Conservation (phyloP, 805 yeast genomes). For the Kregervanrija pseudodelftensis region DNA sequence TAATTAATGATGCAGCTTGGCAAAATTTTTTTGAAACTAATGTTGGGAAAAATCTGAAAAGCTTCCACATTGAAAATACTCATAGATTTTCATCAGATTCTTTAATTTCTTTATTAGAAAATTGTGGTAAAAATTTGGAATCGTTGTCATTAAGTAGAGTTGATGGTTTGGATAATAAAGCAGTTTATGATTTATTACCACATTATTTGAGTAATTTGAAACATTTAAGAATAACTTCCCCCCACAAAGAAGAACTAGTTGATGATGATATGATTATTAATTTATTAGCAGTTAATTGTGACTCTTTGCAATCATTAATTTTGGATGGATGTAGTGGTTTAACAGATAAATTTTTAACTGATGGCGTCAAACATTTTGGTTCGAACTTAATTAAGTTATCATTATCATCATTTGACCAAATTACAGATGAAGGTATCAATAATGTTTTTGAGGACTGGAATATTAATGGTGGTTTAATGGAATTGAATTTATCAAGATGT, state of each 20-base stretch:
- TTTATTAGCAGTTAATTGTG: slow-evolving; percentile 56
- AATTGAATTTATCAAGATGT: slow-evolving; percentile 60
- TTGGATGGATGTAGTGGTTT: slow-evolving; percentile 70
- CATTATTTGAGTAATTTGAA: slow-evolving; percentile 49
- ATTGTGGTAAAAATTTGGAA: slow-evolving; percentile 50
- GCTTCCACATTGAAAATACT: slow-evolving; percentile 68
- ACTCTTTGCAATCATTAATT: slow-evolving; percentile 45
- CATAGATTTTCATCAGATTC: slow-evolving; percentile 73
- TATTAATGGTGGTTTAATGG: slow-evolving; percentile 50
- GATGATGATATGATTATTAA: slow-evolving; percentile 62
- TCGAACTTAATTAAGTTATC: slow-evolving; percentile 51
- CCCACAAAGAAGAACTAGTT: slow-evolving; percentile 56
- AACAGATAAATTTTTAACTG: slow-evolving; percentile 53
- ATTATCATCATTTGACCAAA: slow-evolving; percentile 48
- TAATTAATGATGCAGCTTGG: slow-evolving; percentile 76
- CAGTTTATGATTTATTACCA: slow-evolving; percentile 57
- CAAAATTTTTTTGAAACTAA: slow-evolving; percentile 52
- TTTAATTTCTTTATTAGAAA: slow-evolving; percentile 51
- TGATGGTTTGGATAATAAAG: slow-evolving; percentile 59
- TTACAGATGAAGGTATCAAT: slow-evolving; percentile 63
- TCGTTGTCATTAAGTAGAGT: slow-evolving; percentile 57
- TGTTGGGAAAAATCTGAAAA: slow-evolving; percentile 45
- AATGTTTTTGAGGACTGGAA: slow-evolving; percentile 52
- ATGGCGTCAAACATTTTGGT: slow-evolving; percentile 56
- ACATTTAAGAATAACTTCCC: slow-evolving; percentile 61